phyloP scores from a whole-genome alignment of 202 grass and related monocot species.

The Schoenoplectus triqueter region DNA sequence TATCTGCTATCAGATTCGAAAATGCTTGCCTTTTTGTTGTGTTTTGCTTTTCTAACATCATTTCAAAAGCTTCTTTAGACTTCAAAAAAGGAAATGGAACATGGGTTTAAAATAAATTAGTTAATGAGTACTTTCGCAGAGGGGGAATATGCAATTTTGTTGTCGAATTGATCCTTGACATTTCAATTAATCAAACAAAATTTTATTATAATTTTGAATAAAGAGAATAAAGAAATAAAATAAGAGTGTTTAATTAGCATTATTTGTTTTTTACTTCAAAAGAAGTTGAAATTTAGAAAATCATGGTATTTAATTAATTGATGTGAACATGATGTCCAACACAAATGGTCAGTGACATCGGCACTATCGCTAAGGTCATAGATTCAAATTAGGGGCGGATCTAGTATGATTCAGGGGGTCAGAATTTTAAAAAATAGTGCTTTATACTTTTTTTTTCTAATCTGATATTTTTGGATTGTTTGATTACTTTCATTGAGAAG shows the following conservation, averaged over 20 bases:
- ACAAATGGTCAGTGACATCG: too few species aligned
- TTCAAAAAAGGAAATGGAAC: not conserved
- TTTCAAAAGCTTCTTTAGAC: slow-evolving; percentile 22
- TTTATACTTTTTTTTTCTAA: too few species aligned
- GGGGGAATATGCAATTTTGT: not conserved
- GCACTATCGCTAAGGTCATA: too few species aligned
- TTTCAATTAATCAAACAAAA: too few species aligned
- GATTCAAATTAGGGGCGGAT: too few species aligned
- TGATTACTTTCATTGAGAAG: too few species aligned
- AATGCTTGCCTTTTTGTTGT: slow-evolving; percentile 25
- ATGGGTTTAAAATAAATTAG: not conserved
- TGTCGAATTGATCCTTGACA: too few species aligned
- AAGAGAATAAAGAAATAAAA: not conserved
- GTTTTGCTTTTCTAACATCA: not conserved
- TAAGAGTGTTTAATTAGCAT: not conserved
- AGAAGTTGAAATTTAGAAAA: not conserved
- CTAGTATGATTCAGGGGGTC: too few species aligned
- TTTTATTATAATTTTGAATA: not conserved
- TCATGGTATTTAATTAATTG: not conserved
- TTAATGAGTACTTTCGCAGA: not conserved
- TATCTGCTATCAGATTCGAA: slow-evolving; percentile 14
- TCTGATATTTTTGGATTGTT: too few species aligned
- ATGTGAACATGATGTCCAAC: not conserved
- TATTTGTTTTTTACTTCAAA: not conserved
- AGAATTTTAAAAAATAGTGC: too few species aligned